Base-by-base conservation (phyloP, 306 rosid species). In the Acmispon strigosus region DNA sequence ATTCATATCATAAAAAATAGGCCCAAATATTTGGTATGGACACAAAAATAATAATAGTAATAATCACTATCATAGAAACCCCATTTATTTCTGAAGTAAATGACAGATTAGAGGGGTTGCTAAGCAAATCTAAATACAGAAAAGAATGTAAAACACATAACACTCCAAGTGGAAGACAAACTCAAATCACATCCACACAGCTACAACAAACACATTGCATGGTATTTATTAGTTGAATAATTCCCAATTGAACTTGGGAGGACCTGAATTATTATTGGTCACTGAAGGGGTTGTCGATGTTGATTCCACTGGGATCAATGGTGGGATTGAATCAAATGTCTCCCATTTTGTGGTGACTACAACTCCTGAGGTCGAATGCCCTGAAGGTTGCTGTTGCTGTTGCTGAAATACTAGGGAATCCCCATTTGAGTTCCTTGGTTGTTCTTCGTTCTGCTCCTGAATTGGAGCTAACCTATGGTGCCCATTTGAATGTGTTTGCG, bases 331-430 rank as follows among this genome's bases (percentile, higher is more conserved):
- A 70, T 94, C 97, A 70, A 94, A 94, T 17, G 88, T 89, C 79
- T 94, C 99, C 99, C 99, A 94, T 44, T 83, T 84, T 19, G 97
- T 90, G 45, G 99, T 91, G 39, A 91, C 96, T n/a, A 88, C 90
- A 4, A 88, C 83, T 71, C 83, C 88, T 22, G 95, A 81, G 34
- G 83, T 50, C 8, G 90, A 78, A 71, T 82, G 8, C 75, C 81
- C 70, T 15, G 83, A 50, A 14, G 77, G 68, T 54, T 70, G 85
- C 10, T 69, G 68, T 54, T 70, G 85, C 10, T 69, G n/a, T 14
- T 41, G 69, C 3, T 73, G 78, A 51, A 43, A 4, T 49, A 22
- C 52, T 20, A 73, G 73, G 9, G 78, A 66, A 19, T 69, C 60
- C 10, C 61, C 90, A 20, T 67, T 73, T 66, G 83, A 43, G 76